Conservation (phyloP, 441 rosid species). For the Oxalis stricta region DNA sequence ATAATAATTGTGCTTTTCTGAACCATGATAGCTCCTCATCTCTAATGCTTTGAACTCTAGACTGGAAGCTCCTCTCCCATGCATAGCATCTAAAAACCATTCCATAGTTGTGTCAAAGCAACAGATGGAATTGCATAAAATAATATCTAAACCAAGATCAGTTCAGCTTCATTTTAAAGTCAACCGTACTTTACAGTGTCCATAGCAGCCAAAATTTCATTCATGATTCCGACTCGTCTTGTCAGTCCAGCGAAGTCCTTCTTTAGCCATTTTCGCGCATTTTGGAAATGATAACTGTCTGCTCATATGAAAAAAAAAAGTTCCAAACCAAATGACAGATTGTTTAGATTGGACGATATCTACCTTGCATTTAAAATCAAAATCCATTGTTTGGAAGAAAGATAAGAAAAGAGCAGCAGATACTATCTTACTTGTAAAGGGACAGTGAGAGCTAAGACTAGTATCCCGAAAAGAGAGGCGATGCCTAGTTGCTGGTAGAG, state of each 20-base stretch:
- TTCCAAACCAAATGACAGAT: not conserved
- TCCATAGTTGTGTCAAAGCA: conserved; percentile 5
- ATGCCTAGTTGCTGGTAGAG: conserved; percentile 85
- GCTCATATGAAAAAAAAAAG: conserved; percentile 14
- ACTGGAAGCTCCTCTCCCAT: conserved; percentile 91
- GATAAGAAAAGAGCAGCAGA: not conserved
- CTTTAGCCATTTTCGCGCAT: conserved; percentile 84
- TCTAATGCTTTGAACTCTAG: conserved; percentile 58
- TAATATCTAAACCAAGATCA: conserved; percentile 1
- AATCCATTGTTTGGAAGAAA: not conserved
- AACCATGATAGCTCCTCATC: conserved; percentile 80
- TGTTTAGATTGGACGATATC: conserved; percentile 3
- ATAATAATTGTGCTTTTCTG: conserved; percentile 61
- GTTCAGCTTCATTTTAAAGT: conserved; percentile 7
- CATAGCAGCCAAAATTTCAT: conserved; percentile 93
- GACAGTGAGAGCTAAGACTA: conserved; percentile 58
- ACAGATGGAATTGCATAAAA: conserved; percentile 1
- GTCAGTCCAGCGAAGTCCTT: conserved; percentile 89
- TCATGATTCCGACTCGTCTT: conserved; percentile 83
- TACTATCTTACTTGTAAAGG: conserved; percentile 51
- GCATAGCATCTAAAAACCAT: conserved; percentile 68
- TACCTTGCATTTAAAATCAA: not conserved
- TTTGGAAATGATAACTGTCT: conserved; percentile 71
- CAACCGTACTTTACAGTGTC: conserved; percentile 82
- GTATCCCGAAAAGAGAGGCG: conserved; percentile 64